Evolutionary conservation across 2,329 filamentous ascomycete species (phyloP).

Genomic region (Microdochium bolleyi): DNA sequence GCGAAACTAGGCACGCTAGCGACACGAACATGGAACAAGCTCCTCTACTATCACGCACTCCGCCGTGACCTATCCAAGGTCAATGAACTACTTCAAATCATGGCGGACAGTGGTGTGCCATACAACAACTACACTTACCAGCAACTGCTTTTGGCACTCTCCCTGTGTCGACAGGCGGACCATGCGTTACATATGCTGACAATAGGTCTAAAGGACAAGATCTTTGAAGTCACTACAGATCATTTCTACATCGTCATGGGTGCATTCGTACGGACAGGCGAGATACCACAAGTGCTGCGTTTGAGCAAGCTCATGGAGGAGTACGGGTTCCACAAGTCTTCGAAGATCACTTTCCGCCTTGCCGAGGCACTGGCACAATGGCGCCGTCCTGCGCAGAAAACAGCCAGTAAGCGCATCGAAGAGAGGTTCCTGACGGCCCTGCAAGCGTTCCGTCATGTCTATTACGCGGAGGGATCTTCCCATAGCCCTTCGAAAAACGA

Average conservation of each 20-base stretch:
- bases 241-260: slow-evolving; percentile 48
- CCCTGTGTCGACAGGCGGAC: slow-evolving; percentile 38
- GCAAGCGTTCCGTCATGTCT: slow-evolving; percentile 23
- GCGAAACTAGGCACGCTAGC: slow-evolving; percentile 40
- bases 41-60: slow-evolving; percentile 63
- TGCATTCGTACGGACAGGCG: slow-evolving; percentile 36
- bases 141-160: slow-evolving; percentile 39
- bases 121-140: slow-evolving; percentile 44
- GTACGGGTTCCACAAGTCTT: slow-evolving; percentile 30
- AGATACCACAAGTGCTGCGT: slow-evolving; percentile 31
- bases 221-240: slow-evolving; percentile 36
- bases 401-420: slow-evolving; percentile 2
- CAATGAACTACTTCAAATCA: slow-evolving; percentile 37
- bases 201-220: slow-evolving; percentile 30
- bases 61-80: slow-evolving; percentile 44
- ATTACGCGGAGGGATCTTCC: slow-evolving; percentile 10
- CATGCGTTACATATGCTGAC: slow-evolving; percentile 40
- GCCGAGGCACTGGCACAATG: slow-evolving; percentile 31
- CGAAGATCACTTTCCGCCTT: slow-evolving; percentile 32
- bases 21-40: slow-evolving; percentile 68
- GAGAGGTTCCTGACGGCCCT: slow-evolving; percentile 24
- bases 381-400: slow-evolving; percentile 8
- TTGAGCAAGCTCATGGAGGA: slow-evolving; percentile 34
- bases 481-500: neutral
- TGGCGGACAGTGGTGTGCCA: slow-evolving; percentile 36